These are phyloP conservation scores for Phalaenopsis hybrid DNA, from an alignment of 116 monocot genomes.

Conservation along the genomic window DNA sequence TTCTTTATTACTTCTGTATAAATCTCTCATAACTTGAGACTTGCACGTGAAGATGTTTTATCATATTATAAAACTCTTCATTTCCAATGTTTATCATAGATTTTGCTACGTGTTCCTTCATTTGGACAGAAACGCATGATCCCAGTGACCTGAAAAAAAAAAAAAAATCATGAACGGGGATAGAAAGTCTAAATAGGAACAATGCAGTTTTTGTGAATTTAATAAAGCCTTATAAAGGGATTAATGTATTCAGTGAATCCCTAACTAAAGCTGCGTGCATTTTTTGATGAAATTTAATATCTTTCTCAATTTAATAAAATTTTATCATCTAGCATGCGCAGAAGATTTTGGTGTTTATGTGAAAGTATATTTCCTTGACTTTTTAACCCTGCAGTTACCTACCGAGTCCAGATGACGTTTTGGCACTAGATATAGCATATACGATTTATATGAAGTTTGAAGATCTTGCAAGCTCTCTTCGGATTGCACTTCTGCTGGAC, in stretches of 20 bases:
- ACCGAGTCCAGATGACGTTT: constrained; percentile 75
- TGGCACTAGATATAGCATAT: constrained; percentile 79
- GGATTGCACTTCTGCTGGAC: constrained; percentile 74
- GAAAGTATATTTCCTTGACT: constrained; percentile 2
- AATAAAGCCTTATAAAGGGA: background rate
- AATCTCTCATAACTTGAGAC: background rate
- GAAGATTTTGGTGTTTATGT: background rate
- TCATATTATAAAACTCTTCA: background rate
- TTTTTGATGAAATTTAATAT: background rate
- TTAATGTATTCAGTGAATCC: background rate
- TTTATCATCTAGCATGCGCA: background rate
- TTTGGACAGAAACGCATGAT: background rate
- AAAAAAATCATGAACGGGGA: background rate
- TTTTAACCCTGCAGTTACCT: constrained; percentile 60
- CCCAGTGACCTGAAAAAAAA: background rate
- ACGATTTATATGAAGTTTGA: constrained; percentile 85
- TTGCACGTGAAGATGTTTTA: background rate
- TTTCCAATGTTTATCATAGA: background rate
- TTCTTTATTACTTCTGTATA: background rate
- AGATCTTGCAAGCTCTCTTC: constrained; percentile 71
- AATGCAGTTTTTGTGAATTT: background rate
- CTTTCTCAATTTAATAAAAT: background rate
- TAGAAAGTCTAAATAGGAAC: background rate
- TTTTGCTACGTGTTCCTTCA: background rate
- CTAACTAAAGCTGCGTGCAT: background rate